phyloP scores from a whole-genome alignment of 805 yeast genomes.

The Yarrowia osloensis region DNA sequence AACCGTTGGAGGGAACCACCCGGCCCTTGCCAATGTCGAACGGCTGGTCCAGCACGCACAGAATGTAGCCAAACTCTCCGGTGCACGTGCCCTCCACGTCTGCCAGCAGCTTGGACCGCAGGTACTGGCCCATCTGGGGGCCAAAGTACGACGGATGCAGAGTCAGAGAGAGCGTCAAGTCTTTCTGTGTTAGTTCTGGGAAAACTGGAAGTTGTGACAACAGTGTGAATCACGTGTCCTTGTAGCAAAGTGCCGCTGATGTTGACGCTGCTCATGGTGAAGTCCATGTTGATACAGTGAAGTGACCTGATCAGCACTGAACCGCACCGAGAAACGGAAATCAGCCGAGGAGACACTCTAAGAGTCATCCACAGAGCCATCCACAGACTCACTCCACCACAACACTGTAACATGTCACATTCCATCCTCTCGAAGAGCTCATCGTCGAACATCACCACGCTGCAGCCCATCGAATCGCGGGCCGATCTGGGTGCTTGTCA shows the following conservation, averaged over 20 bases:
- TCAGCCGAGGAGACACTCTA: too few relatives aligned
- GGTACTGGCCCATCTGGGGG: constrained; percentile 93
- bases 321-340: too few relatives aligned
- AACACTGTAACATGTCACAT: too few relatives aligned
- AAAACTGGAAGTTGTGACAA: too few relatives aligned
- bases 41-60: constrained; percentile 91
- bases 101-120: constrained; percentile 83
- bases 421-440: too few relatives aligned
- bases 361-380: too few relatives aligned
- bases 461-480: constrained; percentile 6
- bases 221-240: too few relatives aligned
- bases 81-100: constrained; percentile 99
- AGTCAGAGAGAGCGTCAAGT: constrained; percentile 85
- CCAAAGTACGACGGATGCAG: constrained; percentile 98
- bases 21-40: constrained; percentile 95
- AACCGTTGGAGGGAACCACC: constrained; percentile 86
- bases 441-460: neutral
- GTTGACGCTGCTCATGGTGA: too few relatives aligned
- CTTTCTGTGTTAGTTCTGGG: constrained; percentile 51
- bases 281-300: too few relatives aligned
- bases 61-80: constrained; percentile 96
- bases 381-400: too few relatives aligned
- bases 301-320: too few relatives aligned
- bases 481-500: neutral
- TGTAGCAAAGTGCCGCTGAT: too few relatives aligned